A percentile compares a stretch with the other conserved stretches of the same genome.
phyloP scores from a whole-genome alignment of 1,284 basidiomycete species.

The Fomitopsis pinicola region DNA sequence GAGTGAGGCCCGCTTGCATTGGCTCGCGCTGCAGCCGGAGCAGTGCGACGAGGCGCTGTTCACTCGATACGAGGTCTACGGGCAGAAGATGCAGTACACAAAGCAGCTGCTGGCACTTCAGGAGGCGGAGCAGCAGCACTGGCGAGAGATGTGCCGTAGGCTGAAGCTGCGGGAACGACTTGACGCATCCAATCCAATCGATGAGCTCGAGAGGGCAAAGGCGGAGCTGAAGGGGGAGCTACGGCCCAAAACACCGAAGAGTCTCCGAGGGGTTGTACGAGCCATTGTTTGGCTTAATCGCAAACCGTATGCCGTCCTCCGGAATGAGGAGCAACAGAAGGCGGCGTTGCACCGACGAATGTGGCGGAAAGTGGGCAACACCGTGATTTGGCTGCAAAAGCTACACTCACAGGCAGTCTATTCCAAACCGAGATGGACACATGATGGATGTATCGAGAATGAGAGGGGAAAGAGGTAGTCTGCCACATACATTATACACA shows the following conservation, averaged over 20 bases:
- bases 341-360: not conserved
- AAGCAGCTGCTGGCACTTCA: not conserved
- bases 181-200: too few species aligned
- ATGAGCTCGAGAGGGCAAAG: too few species aligned
- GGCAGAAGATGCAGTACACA: not conserved
- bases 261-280: not conserved
- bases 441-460: not conserved
- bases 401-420: not conserved
- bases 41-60: not conserved
- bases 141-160: not conserved
- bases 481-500: slow-evolving; percentile 5
- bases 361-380: not conserved
- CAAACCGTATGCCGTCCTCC: not conserved
- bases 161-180: too few species aligned
- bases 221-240: too few species aligned
- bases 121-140: not conserved
- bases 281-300: not conserved
- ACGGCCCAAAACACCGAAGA: too few species aligned
- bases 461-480: not conserved
- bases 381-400: not conserved
- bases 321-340: not conserved
- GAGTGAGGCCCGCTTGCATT: not conserved
- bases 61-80: not conserved
- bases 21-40: not conserved
- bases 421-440: not conserved